Conservation (phyloP, 2,329 filamentous ascomycete species). For the Hypoxylon sp. region DNA sequence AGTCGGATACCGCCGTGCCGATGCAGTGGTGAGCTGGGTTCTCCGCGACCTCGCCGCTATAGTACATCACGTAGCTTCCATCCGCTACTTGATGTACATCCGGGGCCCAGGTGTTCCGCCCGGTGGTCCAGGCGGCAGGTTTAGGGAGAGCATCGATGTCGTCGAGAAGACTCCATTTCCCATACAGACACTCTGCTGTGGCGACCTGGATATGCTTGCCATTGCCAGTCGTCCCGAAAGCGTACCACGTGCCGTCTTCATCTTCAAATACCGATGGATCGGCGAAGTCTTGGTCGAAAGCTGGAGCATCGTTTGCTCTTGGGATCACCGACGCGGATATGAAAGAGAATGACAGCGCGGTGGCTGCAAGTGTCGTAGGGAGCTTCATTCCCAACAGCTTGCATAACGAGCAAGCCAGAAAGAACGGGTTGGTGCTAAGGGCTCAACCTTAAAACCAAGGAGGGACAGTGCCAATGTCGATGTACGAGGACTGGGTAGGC, state of each 20-base stretch:
- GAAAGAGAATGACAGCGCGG: slow-evolving; percentile 36
- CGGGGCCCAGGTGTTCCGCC: slow-evolving; percentile 72
- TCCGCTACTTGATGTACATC: slow-evolving; percentile 67
- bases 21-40: slow-evolving; percentile 67
- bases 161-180: slow-evolving; percentile 63
- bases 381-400: slow-evolving; percentile 39
- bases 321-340: slow-evolving; percentile 30
- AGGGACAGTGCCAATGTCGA: slow-evolving; percentile 16
- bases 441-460: slow-evolving; percentile 37
- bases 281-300: slow-evolving; percentile 64
- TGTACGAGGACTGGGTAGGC: slow-evolving; percentile 5
- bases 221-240: slow-evolving; percentile 69
- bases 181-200: slow-evolving; percentile 62
- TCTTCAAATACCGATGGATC: slow-evolving; percentile 68
- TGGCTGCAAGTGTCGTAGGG: slow-evolving; percentile 39
- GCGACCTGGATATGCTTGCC: slow-evolving; percentile 69
- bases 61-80: slow-evolving; percentile 74
- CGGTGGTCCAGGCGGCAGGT: slow-evolving; percentile 67
- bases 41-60: slow-evolving; percentile 63
- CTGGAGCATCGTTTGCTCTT: slow-evolving; percentile 36
- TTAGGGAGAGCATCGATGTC: slow-evolving; percentile 69
- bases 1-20: slow-evolving; percentile 66
- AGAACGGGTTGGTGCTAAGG: slow-evolving; percentile 18
- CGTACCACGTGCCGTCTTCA: slow-evolving; percentile 66
- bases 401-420: slow-evolving; percentile 29